Conservation (phyloP, 2,329 filamentous ascomycete genomes). For the Trichoderma brevicompactum region DNA sequence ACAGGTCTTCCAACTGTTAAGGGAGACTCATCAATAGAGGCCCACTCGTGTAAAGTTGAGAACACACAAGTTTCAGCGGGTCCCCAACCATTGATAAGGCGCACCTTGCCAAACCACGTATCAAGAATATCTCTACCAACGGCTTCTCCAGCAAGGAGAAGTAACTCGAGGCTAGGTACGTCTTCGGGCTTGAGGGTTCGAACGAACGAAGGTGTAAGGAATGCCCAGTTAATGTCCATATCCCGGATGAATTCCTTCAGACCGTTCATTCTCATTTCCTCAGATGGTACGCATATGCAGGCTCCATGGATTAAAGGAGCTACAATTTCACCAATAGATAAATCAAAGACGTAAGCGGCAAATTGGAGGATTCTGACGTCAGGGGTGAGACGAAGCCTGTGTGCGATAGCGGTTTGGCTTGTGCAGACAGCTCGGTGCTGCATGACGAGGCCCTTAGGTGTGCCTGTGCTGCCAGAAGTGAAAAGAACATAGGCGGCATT, state of each 20-base stretch:
- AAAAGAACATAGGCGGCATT: conserved; percentile 50
- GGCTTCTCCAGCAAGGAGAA: conserved; percentile 44
- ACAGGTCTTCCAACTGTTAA: conserved; percentile 17
- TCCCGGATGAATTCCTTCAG: conserved; percentile 8
- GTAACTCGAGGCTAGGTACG: conserved; percentile 48
- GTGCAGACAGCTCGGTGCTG: conserved; percentile 19
- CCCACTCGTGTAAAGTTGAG: conserved; percentile 20
- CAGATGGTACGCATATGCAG: conserved; percentile 26
- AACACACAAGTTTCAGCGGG: conserved; percentile 29
- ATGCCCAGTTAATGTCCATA: conserved; percentile 12
- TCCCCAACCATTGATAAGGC: conserved; percentile 27
- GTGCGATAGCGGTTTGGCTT: conserved; percentile 11
- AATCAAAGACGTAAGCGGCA: conserved; percentile 31
- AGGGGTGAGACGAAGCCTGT: not conserved
- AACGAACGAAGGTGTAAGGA: conserved; percentile 25
- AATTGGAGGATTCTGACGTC: conserved; percentile 29
- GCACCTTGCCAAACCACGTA: conserved; percentile 26
- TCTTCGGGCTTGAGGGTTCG: conserved; percentile 47
- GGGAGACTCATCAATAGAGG: conserved; percentile 1
- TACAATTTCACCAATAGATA: conserved; percentile 26
- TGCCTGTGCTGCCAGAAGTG: conserved; percentile 60
- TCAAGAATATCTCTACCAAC: conserved; percentile 21
- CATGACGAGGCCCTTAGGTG: conserved; percentile 52
- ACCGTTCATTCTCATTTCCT: conserved; percentile 22
- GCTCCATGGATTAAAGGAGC: conserved; percentile 19